Conservation (phyloP, 164 flowering plant genomes). For the Chloranthus sessilifolius region DNA sequence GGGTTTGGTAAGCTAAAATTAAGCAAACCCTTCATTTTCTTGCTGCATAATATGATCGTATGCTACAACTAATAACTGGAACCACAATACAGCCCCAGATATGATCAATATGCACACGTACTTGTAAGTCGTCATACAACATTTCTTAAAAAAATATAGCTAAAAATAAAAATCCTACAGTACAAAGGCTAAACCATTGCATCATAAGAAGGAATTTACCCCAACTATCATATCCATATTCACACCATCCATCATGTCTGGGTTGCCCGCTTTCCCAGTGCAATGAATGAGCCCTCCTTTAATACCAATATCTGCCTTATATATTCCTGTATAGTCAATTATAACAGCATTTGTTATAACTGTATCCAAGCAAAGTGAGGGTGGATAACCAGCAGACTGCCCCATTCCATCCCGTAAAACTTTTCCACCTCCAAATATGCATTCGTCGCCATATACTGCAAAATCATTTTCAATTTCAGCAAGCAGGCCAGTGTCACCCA, state of each 20-base stretch:
- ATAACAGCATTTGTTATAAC: constrained; percentile 91
- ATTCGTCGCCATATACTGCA: constrained; percentile 91
- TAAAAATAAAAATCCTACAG: neutral
- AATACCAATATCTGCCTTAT: constrained; percentile 95
- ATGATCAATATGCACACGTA: too few species aligned
- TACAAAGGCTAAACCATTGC: constrained; percentile 1
- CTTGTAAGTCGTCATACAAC: too few species aligned
- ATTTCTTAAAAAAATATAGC: too few species aligned
- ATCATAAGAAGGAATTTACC: constrained; percentile 36
- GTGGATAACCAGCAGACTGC: constrained; percentile 59
- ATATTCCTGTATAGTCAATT: constrained; percentile 82
- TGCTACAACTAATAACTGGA: too few species aligned
- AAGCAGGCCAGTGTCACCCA: constrained; percentile 86
- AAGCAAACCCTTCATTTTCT: too few species aligned
- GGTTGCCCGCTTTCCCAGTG: constrained; percentile 92
- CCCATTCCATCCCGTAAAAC: constrained; percentile 98
- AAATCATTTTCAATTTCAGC: constrained; percentile 85
- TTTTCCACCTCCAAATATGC: constrained; percentile 98
- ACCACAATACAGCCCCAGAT: too few species aligned
- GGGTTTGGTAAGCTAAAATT: too few species aligned
- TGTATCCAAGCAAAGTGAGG: constrained; percentile 58
- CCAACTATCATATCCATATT: constrained; percentile 63
- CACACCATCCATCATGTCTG: constrained; percentile 81
- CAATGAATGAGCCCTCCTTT: constrained; percentile 57
- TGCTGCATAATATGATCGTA: too few species aligned